Percentiles rank a stretch among this genome's conserved stretches.
Evolutionary conservation across 2,329 filamentous ascomycete genomes (phyloP).

Genomic region (Aspergillus uvarum): DNA sequence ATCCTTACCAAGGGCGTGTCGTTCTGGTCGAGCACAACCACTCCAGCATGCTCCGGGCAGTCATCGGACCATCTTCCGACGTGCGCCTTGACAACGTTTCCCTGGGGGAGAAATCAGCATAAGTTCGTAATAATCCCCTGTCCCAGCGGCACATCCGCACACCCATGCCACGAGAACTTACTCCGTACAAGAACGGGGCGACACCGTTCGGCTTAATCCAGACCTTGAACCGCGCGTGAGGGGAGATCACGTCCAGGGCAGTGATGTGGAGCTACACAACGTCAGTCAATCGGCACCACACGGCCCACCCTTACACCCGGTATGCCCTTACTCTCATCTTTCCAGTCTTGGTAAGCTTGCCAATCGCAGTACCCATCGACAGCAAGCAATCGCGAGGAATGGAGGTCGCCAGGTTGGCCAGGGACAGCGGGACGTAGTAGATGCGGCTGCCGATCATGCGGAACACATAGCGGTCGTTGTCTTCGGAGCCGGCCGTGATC

Average conservation of each 20-base stretch:
- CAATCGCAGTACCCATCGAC: conserved; percentile 53
- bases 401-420: conserved; percentile 88
- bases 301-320: not conserved
- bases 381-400: conserved; percentile 79
- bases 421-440: conserved; percentile 85
- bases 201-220: conserved; percentile 96
- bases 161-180: not conserved
- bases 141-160: not conserved
- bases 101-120: not conserved
- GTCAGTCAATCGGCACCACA: not conserved
- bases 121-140: no score
- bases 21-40: conserved; percentile 87
- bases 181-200: conserved; percentile 96
- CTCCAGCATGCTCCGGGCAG: conserved; percentile 87
- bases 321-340: not conserved
- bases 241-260: conserved; percentile 81
- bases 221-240: conserved; percentile 92
- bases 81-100: conserved; percentile 81
- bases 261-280: conserved; percentile 70
- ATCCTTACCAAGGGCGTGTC: conserved; percentile 69
- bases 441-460: conserved; percentile 78
- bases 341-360: conserved; percentile 5
- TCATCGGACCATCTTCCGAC: conserved; percentile 86
- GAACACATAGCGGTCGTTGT: conserved; percentile 80
- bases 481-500: conserved; percentile 67